These are phyloP conservation scores for Nothophytophthora sp. DNA, from an alignment of 352 stramenopile genomes.

Conservation along the genomic window DNA sequence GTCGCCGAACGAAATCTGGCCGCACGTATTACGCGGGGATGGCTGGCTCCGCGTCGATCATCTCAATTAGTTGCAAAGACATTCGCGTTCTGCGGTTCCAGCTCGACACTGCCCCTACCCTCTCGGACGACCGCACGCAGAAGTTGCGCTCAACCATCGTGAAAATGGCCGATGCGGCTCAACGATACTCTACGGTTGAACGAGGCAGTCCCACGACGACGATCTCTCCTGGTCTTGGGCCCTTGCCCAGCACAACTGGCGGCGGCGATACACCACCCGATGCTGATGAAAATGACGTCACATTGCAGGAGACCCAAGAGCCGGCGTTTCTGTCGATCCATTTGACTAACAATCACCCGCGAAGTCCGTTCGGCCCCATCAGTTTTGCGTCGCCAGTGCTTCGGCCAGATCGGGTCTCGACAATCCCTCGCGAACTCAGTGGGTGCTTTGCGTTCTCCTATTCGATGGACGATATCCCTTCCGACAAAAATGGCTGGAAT, in stretches of 20 bases:
- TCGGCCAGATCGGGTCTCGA: constrained; percentile 29
- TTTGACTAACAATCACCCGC: constrained; percentile 1
- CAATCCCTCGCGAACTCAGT: constrained; percentile 47
- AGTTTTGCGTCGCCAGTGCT: constrained; percentile 43
- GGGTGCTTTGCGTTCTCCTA: constrained; percentile 77
- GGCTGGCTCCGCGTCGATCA: constrained; percentile 39
- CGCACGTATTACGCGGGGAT: constrained; percentile 52
- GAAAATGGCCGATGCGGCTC: constrained; percentile 54
- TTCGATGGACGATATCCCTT: constrained; percentile 31
- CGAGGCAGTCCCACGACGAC: constrained; percentile 11
- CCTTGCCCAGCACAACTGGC: constrained; percentile 5
- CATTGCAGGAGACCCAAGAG: constrained; percentile 14
- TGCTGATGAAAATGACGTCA: constrained; percentile 5
- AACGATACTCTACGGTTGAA: constrained; percentile 49
- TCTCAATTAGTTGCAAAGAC: constrained; percentile 82
- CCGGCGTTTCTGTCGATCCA: constrained; percentile 9
- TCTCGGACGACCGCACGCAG: constrained; percentile 58
- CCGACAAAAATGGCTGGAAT: constrained; percentile 74
- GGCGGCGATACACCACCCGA: constrained; percentile 10
- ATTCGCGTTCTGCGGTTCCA: constrained; percentile 72
- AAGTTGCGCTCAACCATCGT: constrained; percentile 49
- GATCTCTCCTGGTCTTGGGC: constrained; percentile 14
- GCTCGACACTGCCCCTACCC: constrained; percentile 42
- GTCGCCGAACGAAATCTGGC: constrained; percentile 54
- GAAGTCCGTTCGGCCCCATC: constrained; percentile 23